phyloP scores from a whole-genome alignment of 73 alveolate species.

The Paramecium pentaurelia region DNA sequence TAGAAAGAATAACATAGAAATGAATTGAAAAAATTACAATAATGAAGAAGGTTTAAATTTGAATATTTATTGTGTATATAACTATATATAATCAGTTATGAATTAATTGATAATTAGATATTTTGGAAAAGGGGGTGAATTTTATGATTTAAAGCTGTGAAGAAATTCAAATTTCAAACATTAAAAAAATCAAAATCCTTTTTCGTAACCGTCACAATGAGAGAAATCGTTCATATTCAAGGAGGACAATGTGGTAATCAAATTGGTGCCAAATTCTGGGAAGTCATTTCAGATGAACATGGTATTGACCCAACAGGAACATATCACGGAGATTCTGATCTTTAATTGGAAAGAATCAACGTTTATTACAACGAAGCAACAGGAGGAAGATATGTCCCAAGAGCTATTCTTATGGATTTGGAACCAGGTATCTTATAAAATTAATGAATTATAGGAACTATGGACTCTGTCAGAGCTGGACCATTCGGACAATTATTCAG shows the following conservation, averaged over 20 bases:
- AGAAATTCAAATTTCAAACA: constrained; percentile 49
- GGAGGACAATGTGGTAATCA: constrained; percentile 99
- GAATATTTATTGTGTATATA: no score
- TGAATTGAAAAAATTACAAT: no score
- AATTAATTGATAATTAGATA: not conserved
- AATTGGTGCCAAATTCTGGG: constrained; percentile 99
- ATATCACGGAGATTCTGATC: constrained; percentile 98
- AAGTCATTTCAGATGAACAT: constrained; percentile 99
- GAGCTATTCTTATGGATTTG: constrained; percentile 98
- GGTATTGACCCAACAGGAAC: constrained; percentile 99
- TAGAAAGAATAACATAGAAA: not conserved
- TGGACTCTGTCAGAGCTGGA: constrained; percentile 98
- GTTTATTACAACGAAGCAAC: constrained; percentile 98
- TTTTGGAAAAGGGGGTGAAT: not conserved
- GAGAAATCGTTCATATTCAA: constrained; percentile 98
- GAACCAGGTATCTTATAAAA: constrained; percentile 89
- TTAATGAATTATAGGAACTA: constrained; percentile 62
- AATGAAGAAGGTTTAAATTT: no score
- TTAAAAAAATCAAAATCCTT: constrained; percentile 34
- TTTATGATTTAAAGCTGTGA: not conserved
- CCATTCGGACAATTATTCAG: constrained; percentile 98
- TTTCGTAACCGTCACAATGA: constrained; percentile 77
- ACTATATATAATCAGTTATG: no score
- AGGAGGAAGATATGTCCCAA: constrained; percentile 98
- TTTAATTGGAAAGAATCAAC: constrained; percentile 91